These are phyloP conservation scores for Aegilops bicornis DNA, from an alignment of 176 grass and related monocot species.

Conservation along the genomic window DNA sequence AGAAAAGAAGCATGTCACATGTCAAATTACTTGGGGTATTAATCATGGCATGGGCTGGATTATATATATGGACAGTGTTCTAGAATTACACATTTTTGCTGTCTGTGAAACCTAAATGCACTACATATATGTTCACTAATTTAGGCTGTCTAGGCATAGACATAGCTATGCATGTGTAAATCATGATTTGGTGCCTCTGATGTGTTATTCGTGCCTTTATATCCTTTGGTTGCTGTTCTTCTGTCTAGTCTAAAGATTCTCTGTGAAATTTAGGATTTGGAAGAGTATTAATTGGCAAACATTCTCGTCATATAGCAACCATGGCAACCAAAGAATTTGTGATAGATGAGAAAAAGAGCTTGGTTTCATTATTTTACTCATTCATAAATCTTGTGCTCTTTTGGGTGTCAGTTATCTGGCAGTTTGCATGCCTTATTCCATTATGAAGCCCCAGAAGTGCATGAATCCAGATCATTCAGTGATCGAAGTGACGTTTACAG, in stretches of 20 bases:
- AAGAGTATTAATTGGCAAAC: not conserved
- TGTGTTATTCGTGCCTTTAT: not conserved
- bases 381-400: conserved; percentile 27
- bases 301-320: not conserved
- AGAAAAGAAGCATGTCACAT: not conserved
- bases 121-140: not conserved
- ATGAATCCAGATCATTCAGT: conserved; percentile 69
- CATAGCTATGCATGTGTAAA: not conserved
- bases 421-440: conserved; percentile 52
- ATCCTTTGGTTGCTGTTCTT: not conserved
- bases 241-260: too few relatives aligned
- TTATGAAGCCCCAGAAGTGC: conserved; percentile 93
- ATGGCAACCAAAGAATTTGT: not conserved
- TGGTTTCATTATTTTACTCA: not conserved
- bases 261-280: not conserved
- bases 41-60: not conserved
- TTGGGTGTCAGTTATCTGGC: conserved; percentile 59
- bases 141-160: not conserved
- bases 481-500: conserved; percentile 93
- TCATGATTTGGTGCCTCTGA: not conserved
- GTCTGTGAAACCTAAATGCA: not conserved
- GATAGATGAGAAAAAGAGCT: not conserved
- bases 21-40: not conserved
- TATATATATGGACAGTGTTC: not conserved
- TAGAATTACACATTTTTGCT: not conserved